A percentile compares a stretch with the other conserved stretches of the same genome.
Evolutionary conservation across 192 early-diverging fungal genomes (phyloP).

Genomic region (Coemansia biformis): DNA sequence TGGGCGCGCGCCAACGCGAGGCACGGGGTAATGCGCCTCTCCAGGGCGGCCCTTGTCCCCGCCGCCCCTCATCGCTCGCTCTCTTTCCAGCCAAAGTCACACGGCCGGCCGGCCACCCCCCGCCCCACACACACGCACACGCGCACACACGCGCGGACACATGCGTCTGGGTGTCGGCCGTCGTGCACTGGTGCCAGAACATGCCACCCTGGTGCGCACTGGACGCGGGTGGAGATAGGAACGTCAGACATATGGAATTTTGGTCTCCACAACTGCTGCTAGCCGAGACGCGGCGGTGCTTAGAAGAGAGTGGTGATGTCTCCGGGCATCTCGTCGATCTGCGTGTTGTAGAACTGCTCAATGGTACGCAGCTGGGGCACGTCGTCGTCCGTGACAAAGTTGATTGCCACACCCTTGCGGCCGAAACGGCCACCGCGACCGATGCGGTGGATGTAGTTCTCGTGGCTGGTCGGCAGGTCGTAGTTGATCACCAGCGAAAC

Average conservation of each 20-base stretch:
- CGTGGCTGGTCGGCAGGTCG: constrained; percentile 92
- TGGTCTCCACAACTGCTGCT: too few relatives aligned
- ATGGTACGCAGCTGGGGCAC: constrained; percentile 78
- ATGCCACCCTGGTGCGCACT: too few relatives aligned
- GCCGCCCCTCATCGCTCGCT: too few relatives aligned
- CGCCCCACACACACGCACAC: too few relatives aligned
- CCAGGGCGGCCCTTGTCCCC: too few relatives aligned
- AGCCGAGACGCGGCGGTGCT: background rate
- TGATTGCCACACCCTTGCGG: constrained; percentile 99
- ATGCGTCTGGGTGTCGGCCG: too few relatives aligned
- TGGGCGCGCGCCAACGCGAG: background rate
- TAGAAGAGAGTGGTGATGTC: constrained; percentile 89
- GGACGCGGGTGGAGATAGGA: too few relatives aligned
- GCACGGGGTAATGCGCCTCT: background rate
- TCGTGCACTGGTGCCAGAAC: too few relatives aligned
- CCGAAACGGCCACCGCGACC: constrained; percentile 99
- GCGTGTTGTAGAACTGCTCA: constrained; percentile 98
- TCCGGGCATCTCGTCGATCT: constrained; percentile 99
- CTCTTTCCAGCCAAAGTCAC: too few relatives aligned
- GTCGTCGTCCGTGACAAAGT: constrained; percentile 98
- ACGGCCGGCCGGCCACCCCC: too few relatives aligned
- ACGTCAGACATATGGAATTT: too few relatives aligned
- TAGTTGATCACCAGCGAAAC: constrained; percentile 99
- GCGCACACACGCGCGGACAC: too few relatives aligned
- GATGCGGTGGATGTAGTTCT: constrained; percentile 99